Evolutionary conservation across 2,329 filamentous ascomycete genomes (phyloP), one percentile per base, ranked within the genome.

Genomic region (Cercospora canescens): DNA sequence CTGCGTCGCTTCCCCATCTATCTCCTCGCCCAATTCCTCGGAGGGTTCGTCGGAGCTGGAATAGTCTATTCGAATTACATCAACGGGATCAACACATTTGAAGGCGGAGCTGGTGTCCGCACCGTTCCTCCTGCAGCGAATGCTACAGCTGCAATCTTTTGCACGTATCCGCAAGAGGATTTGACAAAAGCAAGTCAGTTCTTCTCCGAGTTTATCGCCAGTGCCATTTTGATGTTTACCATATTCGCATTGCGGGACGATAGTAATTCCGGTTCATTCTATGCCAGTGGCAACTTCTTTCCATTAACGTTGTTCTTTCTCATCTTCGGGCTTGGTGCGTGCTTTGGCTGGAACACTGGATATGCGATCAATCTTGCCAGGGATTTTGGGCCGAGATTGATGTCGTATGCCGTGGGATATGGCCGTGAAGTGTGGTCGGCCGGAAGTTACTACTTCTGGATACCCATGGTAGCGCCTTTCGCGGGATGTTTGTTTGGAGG

Each of bases 1-100:
- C 91, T 89, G 87, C 83, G 86, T 52, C 87, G 89, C 41, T 87
- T 91, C 68, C 89, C 89, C 1, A 77, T 89, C n/a, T 92, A 92
- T 76, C 80, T 86, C 39, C 63, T 88, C 1, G 86, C 89, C 0
- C 90, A 92, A 74, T 71, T 89, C 4, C 82, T 92, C 0, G 90
- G 90, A 3, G 89, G 86, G 45, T 90, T 92, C 79, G 79, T 82
- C 2, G 90, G 84, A 16, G 77, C 81, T 1, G 79, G 76, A 4
- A 76, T 82, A 28, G 76, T 81, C 1, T 82, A 81, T 62, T 79
- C 74, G 21, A 82, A 81, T 67, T 82, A 82, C 69, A 84, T 85
- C 63, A 85, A 84, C 6, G 88, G 88, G 34, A 90, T 92, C 58
- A 71, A 77, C 62, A 45, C 78, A 24, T 88, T 85, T 70, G 89